Conservation (phyloP, 2,329 filamentous ascomycete species). For the Tolypocladium amazonense region DNA sequence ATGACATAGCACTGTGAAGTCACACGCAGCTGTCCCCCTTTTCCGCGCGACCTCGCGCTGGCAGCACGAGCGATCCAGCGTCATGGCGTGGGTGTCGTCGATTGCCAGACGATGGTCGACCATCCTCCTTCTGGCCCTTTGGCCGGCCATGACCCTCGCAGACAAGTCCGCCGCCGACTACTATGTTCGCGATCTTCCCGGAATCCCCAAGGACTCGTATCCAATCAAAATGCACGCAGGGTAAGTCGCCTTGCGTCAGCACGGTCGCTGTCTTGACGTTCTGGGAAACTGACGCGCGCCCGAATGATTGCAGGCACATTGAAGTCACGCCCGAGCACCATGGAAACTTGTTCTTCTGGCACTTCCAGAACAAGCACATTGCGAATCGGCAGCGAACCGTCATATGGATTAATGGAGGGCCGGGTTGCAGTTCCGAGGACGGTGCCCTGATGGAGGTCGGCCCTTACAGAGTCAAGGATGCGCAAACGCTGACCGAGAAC, state of each 20-base stretch:
- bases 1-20: background rate
- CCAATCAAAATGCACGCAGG: conserved; percentile 96
- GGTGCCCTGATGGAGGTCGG: conserved; percentile 94
- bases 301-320: conserved; percentile 58
- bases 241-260: conserved; percentile 39
- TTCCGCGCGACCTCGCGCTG: background rate
- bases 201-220: conserved; percentile 61
- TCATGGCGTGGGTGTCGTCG: conserved; percentile 5
- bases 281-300: conserved; percentile 12
- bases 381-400: conserved; percentile 84
- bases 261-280: background rate
- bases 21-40: background rate
- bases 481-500: conserved; percentile 63
- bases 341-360: conserved; percentile 97
- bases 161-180: conserved; percentile 57
- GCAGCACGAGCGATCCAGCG: conserved; percentile 1
- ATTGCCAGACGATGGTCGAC: conserved; percentile 16
- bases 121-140: conserved; percentile 28
- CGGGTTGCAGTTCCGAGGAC: conserved; percentile 95
- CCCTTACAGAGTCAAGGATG: conserved; percentile 75
- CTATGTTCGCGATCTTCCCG: conserved; percentile 76
- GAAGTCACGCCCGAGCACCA: conserved; percentile 78
- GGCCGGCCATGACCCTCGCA: conserved; percentile 22
- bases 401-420: conserved; percentile 94
- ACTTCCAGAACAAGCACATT: conserved; percentile 91